A percentile compares a stretch with the other conserved stretches of the same genome.
Evolutionary conservation across 2,329 filamentous ascomycete species (phyloP).

Genomic region (Elsinoe fawcettii): DNA sequence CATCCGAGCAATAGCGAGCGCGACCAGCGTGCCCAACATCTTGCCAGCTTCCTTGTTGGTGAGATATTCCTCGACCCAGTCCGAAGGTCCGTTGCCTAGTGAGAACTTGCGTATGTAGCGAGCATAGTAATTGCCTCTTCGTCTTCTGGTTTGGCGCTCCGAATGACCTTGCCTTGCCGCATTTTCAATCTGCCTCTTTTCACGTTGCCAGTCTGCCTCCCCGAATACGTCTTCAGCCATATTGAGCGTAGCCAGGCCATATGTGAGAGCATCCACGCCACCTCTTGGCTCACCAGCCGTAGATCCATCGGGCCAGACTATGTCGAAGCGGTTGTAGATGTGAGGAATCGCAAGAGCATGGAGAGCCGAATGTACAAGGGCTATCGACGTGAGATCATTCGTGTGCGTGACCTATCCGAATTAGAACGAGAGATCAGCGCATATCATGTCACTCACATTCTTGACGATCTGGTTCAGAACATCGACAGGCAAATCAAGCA

Average conservation of each 20-base stretch:
- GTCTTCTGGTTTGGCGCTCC: slow-evolving; percentile 29
- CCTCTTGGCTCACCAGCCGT: slow-evolving; percentile 57
- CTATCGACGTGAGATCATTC: slow-evolving; percentile 71
- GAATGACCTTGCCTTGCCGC: neutral
- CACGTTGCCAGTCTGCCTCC: slow-evolving; percentile 37
- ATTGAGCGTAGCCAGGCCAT: slow-evolving; percentile 70
- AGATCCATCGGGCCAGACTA: slow-evolving; percentile 73
- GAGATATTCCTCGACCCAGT: slow-evolving; percentile 75
- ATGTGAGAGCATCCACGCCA: slow-evolving; percentile 74
- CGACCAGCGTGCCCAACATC: slow-evolving; percentile 78
- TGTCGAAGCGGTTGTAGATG: slow-evolving; percentile 80
- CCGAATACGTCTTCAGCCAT: slow-evolving; percentile 60
- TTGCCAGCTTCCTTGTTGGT: slow-evolving; percentile 78
- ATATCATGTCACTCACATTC: slow-evolving; percentile 47
- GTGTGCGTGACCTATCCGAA: slow-evolving; percentile 61
- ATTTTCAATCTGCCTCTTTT: slow-evolving; percentile 19
- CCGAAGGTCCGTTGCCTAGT: slow-evolving; percentile 68
- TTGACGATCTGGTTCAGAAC: slow-evolving; percentile 71
- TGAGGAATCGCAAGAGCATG: slow-evolving; percentile 67
- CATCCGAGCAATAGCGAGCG: slow-evolving; percentile 73
- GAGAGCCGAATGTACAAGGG: slow-evolving; percentile 68
- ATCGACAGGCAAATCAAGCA: slow-evolving; percentile 71
- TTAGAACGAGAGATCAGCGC: slow-evolving; percentile 16
- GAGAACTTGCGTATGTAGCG: slow-evolving; percentile 76
- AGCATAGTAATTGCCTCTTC: slow-evolving; percentile 66